Base-by-base conservation (phyloP, 352 stramenopile genomes). In the Thraustochytrium sp. region DNA sequence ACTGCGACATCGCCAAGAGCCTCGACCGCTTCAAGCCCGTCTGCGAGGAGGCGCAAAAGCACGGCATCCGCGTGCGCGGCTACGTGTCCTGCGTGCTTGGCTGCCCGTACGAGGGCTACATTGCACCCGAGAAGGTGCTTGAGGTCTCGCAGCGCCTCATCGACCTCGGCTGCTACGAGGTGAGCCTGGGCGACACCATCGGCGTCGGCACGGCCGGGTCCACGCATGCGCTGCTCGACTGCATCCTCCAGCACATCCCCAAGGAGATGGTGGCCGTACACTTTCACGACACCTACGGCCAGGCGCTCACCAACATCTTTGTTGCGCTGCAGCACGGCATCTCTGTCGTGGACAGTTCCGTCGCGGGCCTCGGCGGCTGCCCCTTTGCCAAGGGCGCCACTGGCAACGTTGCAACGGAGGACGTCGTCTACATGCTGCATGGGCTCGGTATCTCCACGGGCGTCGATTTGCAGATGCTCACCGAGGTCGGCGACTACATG, bases 241-340 rank as follows among this genome's bases (percentile, higher is more conserved):
- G 37, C 3, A 29, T 90, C 5, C 88, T 2, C 93, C 93, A 87
- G 76, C 91, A 64, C 88, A 88, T 97, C 38, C 92, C 94, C 0
- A 87, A 93, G 9, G 86, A 96, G 21, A 89, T 92, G 55, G 86
- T 98, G 18, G 95, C 96, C 0, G 94, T 97, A 64, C 96, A 99
- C 86, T 98, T 98, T 86, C 96, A 99, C 88, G 93, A 99, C 86
- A 99, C 96, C 4, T 98, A 98, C 85, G 96, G 95, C 44, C 94
- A 98, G 89, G 95, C 94, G 8, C 88, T 98, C 49, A 92, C 94
- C 49, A 99, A 99, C 83, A 97, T 98, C 80, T 87, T 98, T 54
- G 85, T 86, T 16, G 84, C 83, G 40, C 36, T 91, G 26, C 82
- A 97, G 89, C 89, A 96, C 84, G 95, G 93, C 46, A 90, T 99